Base-by-base conservation (phyloP, 139 green algal species). In the Chlorella sp. region DNA sequence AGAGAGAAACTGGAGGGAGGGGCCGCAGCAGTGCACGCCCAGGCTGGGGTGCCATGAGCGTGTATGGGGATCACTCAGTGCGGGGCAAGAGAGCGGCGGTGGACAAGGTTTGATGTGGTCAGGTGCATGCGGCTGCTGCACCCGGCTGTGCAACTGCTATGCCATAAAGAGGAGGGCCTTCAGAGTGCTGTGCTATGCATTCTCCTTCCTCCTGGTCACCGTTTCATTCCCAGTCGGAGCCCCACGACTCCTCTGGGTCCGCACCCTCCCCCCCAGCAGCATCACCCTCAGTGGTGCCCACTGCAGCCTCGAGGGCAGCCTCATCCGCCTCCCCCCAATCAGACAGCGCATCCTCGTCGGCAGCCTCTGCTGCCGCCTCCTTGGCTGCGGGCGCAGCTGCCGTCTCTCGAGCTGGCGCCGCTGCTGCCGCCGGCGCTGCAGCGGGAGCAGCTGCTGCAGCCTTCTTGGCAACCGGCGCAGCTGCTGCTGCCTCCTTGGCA, bases 321-420 rank as follows among this genome's bases (percentile, higher is more conserved):
- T 88, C 84, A 24, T 88, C 84, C 24, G 80, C 84, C 14, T 88
- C 84, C 4, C 84, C 84, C 84, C 84, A 88, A 30, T 88, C 84
- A 14, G 66, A 81, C 64, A 88, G 39, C 40, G 75, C 64, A 30
- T 48, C 68, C 4, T 86, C 81, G 21, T 86, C 81, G 22, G 22
- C 39, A 24, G 5, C 82, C 18, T 34, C 57, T 42, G 60, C 84
- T 42, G 84, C 66, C 21, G 37, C 66, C 19, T 24, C 37, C 28
- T 30, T 21, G 3, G 22, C 66, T 80, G 61, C 83, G 28, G 83
- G 53, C 22, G 81, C 32, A 42, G 82, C 16, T 48, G 7, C 80
- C 11, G 36, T 11, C 57, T 76, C 36, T 48, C 11, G 22, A 12
- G 82, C 84, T n/a, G 84, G 30, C 7, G 84, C 81, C 32, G 81